Evolutionary conservation across 768 basidiomycete species (phyloP).

Genomic region (Vararia minispora): DNA sequence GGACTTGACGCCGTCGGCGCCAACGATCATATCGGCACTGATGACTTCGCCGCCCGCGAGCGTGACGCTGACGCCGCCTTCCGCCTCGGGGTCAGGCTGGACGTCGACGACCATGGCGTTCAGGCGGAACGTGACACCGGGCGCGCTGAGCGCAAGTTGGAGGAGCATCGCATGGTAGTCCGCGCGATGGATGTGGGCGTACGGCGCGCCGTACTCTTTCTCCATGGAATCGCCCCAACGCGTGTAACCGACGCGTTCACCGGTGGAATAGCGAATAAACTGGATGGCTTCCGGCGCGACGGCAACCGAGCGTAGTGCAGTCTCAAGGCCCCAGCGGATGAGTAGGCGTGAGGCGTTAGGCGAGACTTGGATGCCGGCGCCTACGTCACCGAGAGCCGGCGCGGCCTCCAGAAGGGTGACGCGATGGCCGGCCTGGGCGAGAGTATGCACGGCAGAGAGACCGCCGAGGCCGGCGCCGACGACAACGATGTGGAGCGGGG

Average conservation of each 20-base stretch:
- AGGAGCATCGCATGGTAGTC: constrained; percentile 30
- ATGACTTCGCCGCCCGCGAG: constrained; percentile 26
- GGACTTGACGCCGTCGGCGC: constrained; percentile 37
- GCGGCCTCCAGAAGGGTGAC: constrained; percentile 29
- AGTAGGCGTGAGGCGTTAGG: constrained; percentile 29
- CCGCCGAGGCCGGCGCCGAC: constrained; percentile 33
- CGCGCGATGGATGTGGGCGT: constrained; percentile 32
- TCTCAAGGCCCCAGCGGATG: constrained; percentile 26
- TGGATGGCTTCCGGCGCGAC: constrained; percentile 28
- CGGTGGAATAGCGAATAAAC: constrained; percentile 26
- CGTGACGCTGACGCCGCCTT: constrained; percentile 21
- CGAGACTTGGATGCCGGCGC: constrained; percentile 32
- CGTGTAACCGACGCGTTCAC: constrained; percentile 27
- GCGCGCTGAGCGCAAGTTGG: constrained; percentile 20
- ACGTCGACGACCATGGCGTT: constrained; percentile 21
- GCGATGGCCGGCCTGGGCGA: constrained; percentile 28
- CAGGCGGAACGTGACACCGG: constrained; percentile 23
- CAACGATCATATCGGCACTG: constrained; percentile 25
- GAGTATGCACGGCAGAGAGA: constrained; percentile 27
- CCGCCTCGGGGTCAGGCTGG: constrained; percentile 19
- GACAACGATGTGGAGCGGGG: constrained; percentile 26
- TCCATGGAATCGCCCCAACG: constrained; percentile 23
- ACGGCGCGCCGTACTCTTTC: constrained; percentile 25
- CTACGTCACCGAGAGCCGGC: constrained; percentile 27
- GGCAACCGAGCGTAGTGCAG: constrained; percentile 20